Percentiles rank a stretch among this genome's conserved stretches.
Conservation (phyloP, 2,329 filamentous ascomycete genomes). For the Coniochaeta hoffmannii region DNA sequence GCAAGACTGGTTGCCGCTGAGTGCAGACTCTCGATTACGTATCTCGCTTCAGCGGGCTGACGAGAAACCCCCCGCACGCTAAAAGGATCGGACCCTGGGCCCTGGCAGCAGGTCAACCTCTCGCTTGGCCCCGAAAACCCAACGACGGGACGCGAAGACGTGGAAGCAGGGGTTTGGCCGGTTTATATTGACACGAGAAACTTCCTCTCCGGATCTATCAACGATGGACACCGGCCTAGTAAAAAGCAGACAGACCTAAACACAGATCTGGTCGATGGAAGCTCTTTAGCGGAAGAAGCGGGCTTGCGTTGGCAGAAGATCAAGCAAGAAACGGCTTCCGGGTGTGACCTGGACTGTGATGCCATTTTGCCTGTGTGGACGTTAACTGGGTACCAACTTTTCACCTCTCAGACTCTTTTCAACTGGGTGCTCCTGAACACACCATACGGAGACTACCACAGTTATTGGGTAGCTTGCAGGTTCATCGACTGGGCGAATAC, state of each 20-base stretch:
- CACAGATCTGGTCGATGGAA: no score
- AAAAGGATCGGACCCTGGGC: background rate
- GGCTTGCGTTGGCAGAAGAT: background rate
- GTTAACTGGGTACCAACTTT: background rate
- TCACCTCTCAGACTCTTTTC: background rate
- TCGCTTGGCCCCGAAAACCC: background rate
- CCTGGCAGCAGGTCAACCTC: background rate
- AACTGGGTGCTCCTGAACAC: background rate
- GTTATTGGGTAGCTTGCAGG: background rate
- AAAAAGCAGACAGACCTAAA: no score
- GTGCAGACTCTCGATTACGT: no score
- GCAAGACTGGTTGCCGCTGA: no score
- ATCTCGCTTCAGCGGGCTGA: no score
- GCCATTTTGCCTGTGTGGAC: background rate
- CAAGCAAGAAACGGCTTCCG: background rate
- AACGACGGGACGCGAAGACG: background rate
- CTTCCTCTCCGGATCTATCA: no score
- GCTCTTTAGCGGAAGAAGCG: no score
- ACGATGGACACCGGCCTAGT: no score
- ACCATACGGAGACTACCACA: no score
- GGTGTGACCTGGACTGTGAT: background rate
- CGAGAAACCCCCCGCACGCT: background rate
- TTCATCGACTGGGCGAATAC: background rate
- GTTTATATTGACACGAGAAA: no score
- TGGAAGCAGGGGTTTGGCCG: background rate